Evolutionary conservation across 1,284 basidiomycete species (phyloP).

Genomic region (Ganoderma multipileum): DNA sequence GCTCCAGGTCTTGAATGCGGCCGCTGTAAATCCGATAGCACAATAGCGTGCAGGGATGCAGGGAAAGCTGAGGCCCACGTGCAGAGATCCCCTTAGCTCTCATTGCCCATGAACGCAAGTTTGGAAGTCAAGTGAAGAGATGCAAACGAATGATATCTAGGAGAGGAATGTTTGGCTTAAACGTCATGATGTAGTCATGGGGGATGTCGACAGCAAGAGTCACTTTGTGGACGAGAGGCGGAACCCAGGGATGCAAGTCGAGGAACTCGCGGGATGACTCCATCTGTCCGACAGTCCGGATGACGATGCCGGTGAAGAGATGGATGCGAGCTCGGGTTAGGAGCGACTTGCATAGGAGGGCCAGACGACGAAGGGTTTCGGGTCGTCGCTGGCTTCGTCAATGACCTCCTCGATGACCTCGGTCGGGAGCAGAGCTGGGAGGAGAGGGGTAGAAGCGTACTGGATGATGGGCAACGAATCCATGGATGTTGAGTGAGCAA

Average conservation of each 20-base stretch:
- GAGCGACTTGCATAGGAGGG: neutral
- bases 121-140: neutral
- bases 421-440: neutral
- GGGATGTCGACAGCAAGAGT: neutral
- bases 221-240: neutral
- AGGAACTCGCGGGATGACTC: neutral
- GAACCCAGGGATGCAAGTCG: neutral
- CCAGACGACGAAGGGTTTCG: neutral
- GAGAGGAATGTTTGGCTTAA: neutral
- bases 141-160: neutral
- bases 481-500: too few relatives aligned
- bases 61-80: neutral
- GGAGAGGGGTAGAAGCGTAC: neutral
- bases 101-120: neutral
- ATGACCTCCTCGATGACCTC: neutral
- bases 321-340: neutral
- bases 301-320: neutral
- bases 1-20: neutral
- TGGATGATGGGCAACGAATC: too few relatives aligned
- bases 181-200: too few relatives aligned
- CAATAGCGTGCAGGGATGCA: neutral
- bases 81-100: neutral
- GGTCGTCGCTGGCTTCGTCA: neutral
- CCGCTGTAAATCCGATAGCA: neutral
- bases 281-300: neutral